Conservation (phyloP, 1,284 basidiomycete genomes). For the Puccinia triticina region DNA sequence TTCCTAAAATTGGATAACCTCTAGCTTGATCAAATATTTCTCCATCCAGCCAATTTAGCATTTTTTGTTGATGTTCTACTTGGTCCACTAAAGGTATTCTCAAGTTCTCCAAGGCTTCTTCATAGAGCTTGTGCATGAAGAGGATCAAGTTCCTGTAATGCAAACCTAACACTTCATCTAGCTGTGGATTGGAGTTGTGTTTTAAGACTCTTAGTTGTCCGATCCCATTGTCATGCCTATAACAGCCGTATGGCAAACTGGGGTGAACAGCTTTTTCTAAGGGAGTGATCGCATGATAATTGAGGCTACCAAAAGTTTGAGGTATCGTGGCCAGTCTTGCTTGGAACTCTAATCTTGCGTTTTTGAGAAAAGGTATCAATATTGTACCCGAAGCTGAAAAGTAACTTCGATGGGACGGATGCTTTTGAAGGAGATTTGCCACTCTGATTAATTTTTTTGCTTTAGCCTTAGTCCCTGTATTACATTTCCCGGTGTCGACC, state of each 20-base stretch:
- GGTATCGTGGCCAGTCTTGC: not conserved
- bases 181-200: too few relatives aligned
- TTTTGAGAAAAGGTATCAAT: not conserved
- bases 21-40: not conserved
- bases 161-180: too few relatives aligned
- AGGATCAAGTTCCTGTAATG: not conserved
- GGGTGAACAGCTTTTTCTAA: not conserved
- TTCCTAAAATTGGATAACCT: not conserved
- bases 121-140: slow-evolving; percentile 5
- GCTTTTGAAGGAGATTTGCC: not conserved
- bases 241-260: not conserved
- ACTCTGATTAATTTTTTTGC: not conserved
- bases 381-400: not conserved
- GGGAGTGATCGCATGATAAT: not conserved
- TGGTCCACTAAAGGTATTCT: not conserved
- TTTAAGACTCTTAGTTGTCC: not conserved
- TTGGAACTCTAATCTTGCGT: not conserved
- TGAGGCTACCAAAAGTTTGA: not conserved
- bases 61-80: not conserved
- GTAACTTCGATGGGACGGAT: not conserved
- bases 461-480: too few relatives aligned
- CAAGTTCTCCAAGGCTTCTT: not conserved
- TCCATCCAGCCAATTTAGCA: not conserved
- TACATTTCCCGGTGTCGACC: not conserved
- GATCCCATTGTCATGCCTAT: not conserved